These are phyloP conservation scores for Chytridiales sp. DNA, from an alignment of 371 early-diverging fungal genomes.

Conservation along the genomic window DNA sequence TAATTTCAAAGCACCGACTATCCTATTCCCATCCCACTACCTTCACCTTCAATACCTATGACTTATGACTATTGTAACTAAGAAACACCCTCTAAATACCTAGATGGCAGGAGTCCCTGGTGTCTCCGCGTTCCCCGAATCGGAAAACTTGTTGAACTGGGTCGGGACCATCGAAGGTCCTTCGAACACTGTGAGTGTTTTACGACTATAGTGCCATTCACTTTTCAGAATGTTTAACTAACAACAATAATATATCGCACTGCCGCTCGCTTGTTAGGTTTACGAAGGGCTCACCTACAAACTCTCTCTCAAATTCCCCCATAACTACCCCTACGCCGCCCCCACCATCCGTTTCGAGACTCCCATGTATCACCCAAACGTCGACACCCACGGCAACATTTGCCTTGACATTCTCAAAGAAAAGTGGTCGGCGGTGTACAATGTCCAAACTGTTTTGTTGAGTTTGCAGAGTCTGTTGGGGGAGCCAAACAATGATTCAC, in stretches of 20 bases:
- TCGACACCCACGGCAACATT: constrained; percentile 62
- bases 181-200: constrained; percentile 38
- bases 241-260: not conserved
- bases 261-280: constrained; percentile 17
- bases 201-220: not conserved
- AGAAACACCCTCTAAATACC: not conserved
- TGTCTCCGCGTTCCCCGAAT: constrained; percentile 58
- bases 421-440: constrained; percentile 72
- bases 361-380: constrained; percentile 68
- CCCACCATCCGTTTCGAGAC: constrained; percentile 62
- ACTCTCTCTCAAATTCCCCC: constrained; percentile 59
- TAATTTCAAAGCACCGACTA: no score
- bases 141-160: constrained; percentile 63
- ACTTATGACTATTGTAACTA: not conserved
- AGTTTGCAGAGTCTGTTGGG: constrained; percentile 65
- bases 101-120: constrained; percentile 57
- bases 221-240: not conserved
- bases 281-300: constrained; percentile 65
- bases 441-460: constrained; percentile 64
- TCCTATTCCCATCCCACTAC: no score
- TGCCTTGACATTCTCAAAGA: constrained; percentile 74
- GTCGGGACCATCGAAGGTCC: constrained; percentile 58
- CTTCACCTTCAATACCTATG: not conserved
- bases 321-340: constrained; percentile 62
- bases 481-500: constrained; percentile 66